phyloP scores from a whole-genome alignment of 106 monocot species.

The Triglochin maritima region DNA sequence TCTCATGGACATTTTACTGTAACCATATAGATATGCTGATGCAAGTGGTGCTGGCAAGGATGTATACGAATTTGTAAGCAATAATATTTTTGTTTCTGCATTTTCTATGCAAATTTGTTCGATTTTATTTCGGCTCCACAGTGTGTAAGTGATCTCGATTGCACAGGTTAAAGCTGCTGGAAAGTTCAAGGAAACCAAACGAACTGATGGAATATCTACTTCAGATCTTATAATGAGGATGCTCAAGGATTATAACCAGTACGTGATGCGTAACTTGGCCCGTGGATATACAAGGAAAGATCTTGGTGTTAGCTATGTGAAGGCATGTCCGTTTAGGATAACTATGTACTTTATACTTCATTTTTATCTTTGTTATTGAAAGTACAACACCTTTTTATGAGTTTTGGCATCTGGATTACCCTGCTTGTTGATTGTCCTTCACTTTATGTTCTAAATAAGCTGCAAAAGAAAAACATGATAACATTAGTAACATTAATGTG shows the following conservation, averaged over 20 bases:
- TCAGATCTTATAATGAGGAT: slow-evolving; percentile 93
- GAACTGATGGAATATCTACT: slow-evolving; percentile 83
- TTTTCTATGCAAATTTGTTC: background rate
- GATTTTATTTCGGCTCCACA: background rate
- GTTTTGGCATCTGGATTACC: too few relatives aligned
- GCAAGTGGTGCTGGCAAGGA: slow-evolving; percentile 95
- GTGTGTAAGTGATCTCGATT: background rate
- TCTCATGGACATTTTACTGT: too few relatives aligned
- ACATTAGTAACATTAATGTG: too few relatives aligned
- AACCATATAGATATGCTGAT: slow-evolving; percentile 78
- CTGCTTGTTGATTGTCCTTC: too few relatives aligned
- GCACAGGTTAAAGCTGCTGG: slow-evolving; percentile 71
- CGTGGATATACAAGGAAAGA: slow-evolving; percentile 80
- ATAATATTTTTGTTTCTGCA: background rate
- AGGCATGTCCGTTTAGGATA: slow-evolving; percentile 25
- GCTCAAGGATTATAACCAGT: slow-evolving; percentile 75
- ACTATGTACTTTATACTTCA: background rate
- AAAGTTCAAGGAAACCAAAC: slow-evolving; percentile 84
- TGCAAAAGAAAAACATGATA: too few relatives aligned
- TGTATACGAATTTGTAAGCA: slow-evolving; percentile 92
- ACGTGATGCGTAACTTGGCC: slow-evolving; percentile 86
- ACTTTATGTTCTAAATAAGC: too few relatives aligned
- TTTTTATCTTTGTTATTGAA: too few relatives aligned
- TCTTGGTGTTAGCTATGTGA: slow-evolving; percentile 84
- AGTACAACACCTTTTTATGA: too few relatives aligned